Conservation (phyloP, 331 rosid genomes). For the Cucumis variabilis region DNA sequence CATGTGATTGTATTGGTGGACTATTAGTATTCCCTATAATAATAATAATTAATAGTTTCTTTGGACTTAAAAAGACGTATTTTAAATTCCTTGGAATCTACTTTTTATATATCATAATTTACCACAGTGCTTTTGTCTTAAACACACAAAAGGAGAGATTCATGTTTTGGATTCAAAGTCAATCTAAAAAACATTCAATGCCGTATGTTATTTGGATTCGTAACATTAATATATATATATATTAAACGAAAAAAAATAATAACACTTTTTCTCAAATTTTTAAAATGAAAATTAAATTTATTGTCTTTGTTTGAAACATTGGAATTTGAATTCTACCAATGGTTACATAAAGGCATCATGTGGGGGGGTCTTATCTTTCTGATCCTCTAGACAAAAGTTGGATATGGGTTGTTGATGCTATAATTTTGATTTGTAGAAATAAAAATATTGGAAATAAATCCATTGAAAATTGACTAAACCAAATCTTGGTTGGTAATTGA, state of each 20-base stretch:
- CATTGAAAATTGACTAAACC: background rate
- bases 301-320: constrained; percentile 24
- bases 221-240: background rate
- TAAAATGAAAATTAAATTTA: background rate
- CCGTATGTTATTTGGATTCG: constrained; percentile 4
- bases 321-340: background rate
- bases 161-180: constrained; percentile 10
- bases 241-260: background rate
- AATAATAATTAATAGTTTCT: no score
- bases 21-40: background rate
- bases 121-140: background rate
- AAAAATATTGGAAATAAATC: background rate
- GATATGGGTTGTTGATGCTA: background rate
- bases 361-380: background rate
- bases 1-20: background rate
- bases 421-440: no score
- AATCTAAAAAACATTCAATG: constrained; percentile 1
- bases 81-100: background rate
- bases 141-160: background rate
- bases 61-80: background rate
- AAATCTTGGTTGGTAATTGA: background rate
- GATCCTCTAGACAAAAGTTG: background rate
- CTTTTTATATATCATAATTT: background rate
- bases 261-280: background rate
- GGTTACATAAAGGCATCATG: background rate